Conservation (phyloP, 345 rosid genomes). For the Eutrema yunnanense region DNA sequence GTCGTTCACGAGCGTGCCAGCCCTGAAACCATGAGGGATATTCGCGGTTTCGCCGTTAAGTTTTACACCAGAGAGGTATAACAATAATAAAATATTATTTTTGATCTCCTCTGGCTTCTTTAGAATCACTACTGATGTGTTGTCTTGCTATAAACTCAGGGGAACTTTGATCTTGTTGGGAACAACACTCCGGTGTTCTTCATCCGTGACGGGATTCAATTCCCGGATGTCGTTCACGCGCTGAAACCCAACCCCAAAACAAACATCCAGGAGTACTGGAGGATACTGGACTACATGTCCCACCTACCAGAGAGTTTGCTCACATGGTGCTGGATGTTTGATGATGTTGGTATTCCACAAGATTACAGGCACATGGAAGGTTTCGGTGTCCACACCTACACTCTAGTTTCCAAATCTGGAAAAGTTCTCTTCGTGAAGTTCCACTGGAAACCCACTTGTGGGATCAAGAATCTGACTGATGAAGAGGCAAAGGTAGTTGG, state of each 20-base stretch:
- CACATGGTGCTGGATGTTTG: slow-evolving; percentile 81
- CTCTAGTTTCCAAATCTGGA: slow-evolving; percentile 77
- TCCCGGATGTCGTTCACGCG: slow-evolving; percentile 89
- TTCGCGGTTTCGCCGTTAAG: slow-evolving; percentile 97
- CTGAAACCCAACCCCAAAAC: slow-evolving; percentile 96
- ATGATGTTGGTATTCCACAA: slow-evolving; percentile 91
- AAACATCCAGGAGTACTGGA: slow-evolving; percentile 95
- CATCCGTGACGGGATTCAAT: slow-evolving; percentile 90
- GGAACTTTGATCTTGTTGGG: slow-evolving; percentile 97
- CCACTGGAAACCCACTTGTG: slow-evolving; percentile 99
- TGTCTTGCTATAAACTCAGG: slow-evolving; percentile 46
- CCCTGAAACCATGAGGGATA: slow-evolving; percentile 93
- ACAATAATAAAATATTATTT: neutral
- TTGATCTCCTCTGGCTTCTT: neutral
- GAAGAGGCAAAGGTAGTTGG: slow-evolving; percentile 91
- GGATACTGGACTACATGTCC: slow-evolving; percentile 90
- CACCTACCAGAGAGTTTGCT: slow-evolving; percentile 91
- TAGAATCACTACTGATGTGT: slow-evolving; percentile 4
- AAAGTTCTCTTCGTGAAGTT: slow-evolving; percentile 78
- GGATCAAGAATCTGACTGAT: slow-evolving; percentile 78
- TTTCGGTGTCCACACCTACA: slow-evolving; percentile 87
- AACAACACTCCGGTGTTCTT: slow-evolving; percentile 98
- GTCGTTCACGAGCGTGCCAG: slow-evolving; percentile 98
- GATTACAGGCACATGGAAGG: slow-evolving; percentile 99
- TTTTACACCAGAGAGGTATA: slow-evolving; percentile 96